phyloP scores from a whole-genome alignment of 2,329 filamentous ascomycete genomes.

The Xylaria hypoxylon region DNA sequence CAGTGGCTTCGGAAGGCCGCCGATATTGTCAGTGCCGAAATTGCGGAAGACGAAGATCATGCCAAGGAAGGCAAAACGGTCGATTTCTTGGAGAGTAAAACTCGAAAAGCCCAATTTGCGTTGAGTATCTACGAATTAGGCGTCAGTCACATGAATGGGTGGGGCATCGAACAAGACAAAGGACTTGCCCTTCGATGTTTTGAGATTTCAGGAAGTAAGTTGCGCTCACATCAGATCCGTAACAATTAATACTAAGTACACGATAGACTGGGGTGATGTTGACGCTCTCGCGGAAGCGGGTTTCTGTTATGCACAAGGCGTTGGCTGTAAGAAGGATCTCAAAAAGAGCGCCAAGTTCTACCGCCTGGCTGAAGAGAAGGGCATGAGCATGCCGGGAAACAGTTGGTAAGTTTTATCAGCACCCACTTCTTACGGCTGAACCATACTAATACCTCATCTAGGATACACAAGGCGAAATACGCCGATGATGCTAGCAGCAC shows the following conservation, averaged over 20 bases:
- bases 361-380: constrained; percentile 88
- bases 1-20: constrained; percentile 93
- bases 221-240: constrained; percentile 41
- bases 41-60: constrained; percentile 82
- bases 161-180: constrained; percentile 96
- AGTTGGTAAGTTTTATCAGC: constrained; percentile 79
- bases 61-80: constrained; percentile 71
- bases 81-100: constrained; percentile 78
- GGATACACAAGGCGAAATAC: constrained; percentile 98
- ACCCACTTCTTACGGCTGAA: background rate
- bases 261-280: constrained; percentile 85
- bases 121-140: constrained; percentile 96
- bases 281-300: constrained; percentile 95
- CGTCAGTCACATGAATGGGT: constrained; percentile 97
- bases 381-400: constrained; percentile 97
- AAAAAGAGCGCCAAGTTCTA: constrained; percentile 95
- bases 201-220: constrained; percentile 88
- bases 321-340: constrained; percentile 95
- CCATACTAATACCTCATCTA: constrained; percentile 53
- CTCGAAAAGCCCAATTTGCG: constrained; percentile 91
- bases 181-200: constrained; percentile 89
- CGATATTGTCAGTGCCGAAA: constrained; percentile 82
- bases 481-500: constrained; percentile 69
- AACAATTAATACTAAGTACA: constrained; percentile 43
- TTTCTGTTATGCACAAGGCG: constrained; percentile 93